These are phyloP conservation scores for Mycosphaerella arachidis DNA, from an alignment of 2,329 filamentous ascomycete genomes.

Conservation along the genomic window DNA sequence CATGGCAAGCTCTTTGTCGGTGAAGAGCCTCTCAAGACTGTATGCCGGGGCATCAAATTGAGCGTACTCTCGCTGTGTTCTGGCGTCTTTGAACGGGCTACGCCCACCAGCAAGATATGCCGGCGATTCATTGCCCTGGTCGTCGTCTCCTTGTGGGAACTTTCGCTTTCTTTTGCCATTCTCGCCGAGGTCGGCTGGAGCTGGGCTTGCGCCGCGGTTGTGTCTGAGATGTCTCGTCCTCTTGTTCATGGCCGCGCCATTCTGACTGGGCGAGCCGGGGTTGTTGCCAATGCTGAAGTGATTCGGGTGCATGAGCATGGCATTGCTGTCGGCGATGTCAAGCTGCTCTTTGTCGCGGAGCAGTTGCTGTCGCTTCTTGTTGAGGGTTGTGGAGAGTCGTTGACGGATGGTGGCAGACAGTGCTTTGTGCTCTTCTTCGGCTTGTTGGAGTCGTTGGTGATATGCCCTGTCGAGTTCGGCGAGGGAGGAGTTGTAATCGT, in stretches of 20 bases:
- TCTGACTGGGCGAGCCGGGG: slow-evolving; percentile 58
- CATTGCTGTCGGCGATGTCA: slow-evolving; percentile 62
- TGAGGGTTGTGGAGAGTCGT: slow-evolving; percentile 55
- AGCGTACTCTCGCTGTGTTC: slow-evolving; percentile 48
- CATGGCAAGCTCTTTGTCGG: slow-evolving; percentile 61
- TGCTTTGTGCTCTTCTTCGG: slow-evolving; percentile 58
- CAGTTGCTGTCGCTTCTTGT: slow-evolving; percentile 53
- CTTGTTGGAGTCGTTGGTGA: slow-evolving; percentile 57
- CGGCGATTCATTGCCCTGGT: slow-evolving; percentile 56
- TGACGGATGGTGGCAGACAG: slow-evolving; percentile 58
- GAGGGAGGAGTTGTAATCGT: slow-evolving; percentile 53
- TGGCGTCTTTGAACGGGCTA: slow-evolving; percentile 51
- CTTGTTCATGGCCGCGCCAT: slow-evolving; percentile 47
- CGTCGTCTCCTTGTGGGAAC: slow-evolving; percentile 49
- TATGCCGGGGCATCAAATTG: slow-evolving; percentile 57
- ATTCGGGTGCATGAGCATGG: slow-evolving; percentile 60
- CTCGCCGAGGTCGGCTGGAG: slow-evolving; percentile 36
- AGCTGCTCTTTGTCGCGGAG: slow-evolving; percentile 63
- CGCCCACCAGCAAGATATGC: slow-evolving; percentile 46
- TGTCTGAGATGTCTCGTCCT: slow-evolving; percentile 61
- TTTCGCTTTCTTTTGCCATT: slow-evolving; percentile 57
- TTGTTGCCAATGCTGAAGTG: slow-evolving; percentile 61
- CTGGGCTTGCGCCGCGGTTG: slow-evolving; percentile 37
- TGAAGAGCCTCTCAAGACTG: slow-evolving; percentile 61
- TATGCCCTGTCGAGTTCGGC: slow-evolving; percentile 54